These are phyloP conservation scores for Mentha longifolia DNA, from an alignment of 257 asterid species.

Conservation along the genomic window DNA sequence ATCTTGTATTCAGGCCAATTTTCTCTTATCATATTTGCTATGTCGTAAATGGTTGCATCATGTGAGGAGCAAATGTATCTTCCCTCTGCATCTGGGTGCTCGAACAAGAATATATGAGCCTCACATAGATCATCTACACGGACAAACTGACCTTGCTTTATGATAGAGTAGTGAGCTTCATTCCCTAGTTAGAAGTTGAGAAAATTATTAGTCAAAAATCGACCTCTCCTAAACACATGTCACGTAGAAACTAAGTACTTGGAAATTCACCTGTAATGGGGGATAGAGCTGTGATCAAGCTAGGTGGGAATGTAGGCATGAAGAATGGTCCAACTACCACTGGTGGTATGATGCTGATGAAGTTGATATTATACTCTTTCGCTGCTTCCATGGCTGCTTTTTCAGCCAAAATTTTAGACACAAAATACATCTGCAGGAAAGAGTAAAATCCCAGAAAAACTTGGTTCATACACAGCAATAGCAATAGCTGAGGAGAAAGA, in stretches of 20 bases:
- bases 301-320: slow-evolving; percentile 80
- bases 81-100: slow-evolving; percentile 77
- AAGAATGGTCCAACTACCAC: slow-evolving; percentile 90
- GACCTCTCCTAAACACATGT: background rate
- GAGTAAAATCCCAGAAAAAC: background rate
- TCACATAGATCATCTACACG: slow-evolving; percentile 88
- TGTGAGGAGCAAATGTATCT: slow-evolving; percentile 89
- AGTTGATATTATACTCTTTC: slow-evolving; percentile 59
- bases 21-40: slow-evolving; percentile 62
- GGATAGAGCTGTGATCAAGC: slow-evolving; percentile 86
- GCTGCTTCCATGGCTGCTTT: slow-evolving; percentile 70
- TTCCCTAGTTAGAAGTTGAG: slow-evolving; percentile 49
- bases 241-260: background rate
- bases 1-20: slow-evolving; percentile 89
- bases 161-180: slow-evolving; percentile 81
- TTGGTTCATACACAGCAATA: background rate
- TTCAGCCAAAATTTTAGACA: slow-evolving; percentile 80
- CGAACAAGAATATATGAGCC: slow-evolving; percentile 88
- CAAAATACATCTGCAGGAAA: slow-evolving; percentile 79
- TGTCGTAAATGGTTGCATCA: slow-evolving; percentile 70
- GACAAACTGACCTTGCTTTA: slow-evolving; percentile 85
- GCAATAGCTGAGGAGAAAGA: background rate
- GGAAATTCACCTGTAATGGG: slow-evolving; percentile 63
- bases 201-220: slow-evolving; percentile 21
- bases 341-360: slow-evolving; percentile 80